Base-by-base conservation (phyloP, 495 filamentous ascomycete species). In the Penicillium samsonianum region DNA sequence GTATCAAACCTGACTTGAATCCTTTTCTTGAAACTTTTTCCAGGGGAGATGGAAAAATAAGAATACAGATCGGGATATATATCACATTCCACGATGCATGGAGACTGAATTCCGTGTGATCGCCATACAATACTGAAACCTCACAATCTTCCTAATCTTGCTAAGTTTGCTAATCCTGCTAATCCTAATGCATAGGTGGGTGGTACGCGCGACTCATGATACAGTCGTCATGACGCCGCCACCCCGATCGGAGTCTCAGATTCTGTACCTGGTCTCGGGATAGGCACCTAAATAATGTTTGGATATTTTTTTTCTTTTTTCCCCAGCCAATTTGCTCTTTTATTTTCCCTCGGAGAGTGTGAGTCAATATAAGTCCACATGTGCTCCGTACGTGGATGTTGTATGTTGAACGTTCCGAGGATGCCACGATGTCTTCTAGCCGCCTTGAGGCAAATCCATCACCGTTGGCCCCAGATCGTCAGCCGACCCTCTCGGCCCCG, bases 151-250 rank as follows among this genome's bases (percentile, higher is more conserved):
- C 10, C 14, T 8, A n/a, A 30, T 26, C 25, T 7, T 31, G 17
- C 7, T 10, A 17, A 43, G 4, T 10, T 3, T 20, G 10, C 17
- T 4, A 47, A 47, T 41, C 25, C 23, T 31, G 10, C 19, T 30
- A 16, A 53, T 43, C 35, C 16, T 9, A 48, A 48, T n/a, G 31
- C 31, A 50, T 25, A 31, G 22, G 20, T 35, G 31, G 40, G 52
- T 46, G 53, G 53, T 55, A 55, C 53, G 43, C 42, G 53, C 53
- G 53, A 55, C 53, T 55, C 53, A 55, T 55, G 53, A 55, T 55
- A 55, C 53, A 55, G 33, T 55, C 53, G 53, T 55, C 28, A 55
- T 55, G 53, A 47, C 53, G 53, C 53, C 42, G 47, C 43, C 52
- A 46, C 52, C 43, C 50, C 50, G 50, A 41, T 52, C 37, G 50